Evolutionary conservation across 164 flowering plant species (phyloP).

Genomic region (Protea cynaroides): DNA sequence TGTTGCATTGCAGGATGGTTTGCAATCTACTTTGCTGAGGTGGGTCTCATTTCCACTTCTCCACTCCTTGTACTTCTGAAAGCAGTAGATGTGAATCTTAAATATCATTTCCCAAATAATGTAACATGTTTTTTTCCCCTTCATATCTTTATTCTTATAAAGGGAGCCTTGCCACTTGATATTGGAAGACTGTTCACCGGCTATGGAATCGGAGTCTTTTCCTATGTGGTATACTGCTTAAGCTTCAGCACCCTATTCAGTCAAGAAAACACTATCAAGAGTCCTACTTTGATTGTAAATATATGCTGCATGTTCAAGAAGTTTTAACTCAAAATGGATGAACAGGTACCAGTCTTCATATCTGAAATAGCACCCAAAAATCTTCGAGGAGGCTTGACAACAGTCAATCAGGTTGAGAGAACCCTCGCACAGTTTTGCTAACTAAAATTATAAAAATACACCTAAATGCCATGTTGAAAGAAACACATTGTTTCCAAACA

Average conservation of each 20-base stretch:
- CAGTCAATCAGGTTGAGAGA: slow-evolving; percentile 63
- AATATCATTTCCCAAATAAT: slow-evolving; percentile 12
- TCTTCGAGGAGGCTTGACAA: slow-evolving; percentile 72
- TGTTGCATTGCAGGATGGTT: slow-evolving; percentile 79
- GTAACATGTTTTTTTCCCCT: slow-evolving; percentile 7
- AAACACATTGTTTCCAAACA: too few species aligned
- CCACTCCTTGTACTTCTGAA: neutral
- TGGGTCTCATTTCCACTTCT: slow-evolving; percentile 13
- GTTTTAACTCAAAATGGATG: neutral
- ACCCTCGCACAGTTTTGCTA: slow-evolving; percentile 6
- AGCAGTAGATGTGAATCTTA: slow-evolving; percentile 6
- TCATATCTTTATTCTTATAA: neutral
- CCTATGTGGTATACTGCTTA: slow-evolving; percentile 59
- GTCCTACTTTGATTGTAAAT: slow-evolving; percentile 1
- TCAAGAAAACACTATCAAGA: too few species aligned
- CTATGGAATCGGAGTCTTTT: slow-evolving; percentile 84
- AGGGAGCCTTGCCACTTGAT: slow-evolving; percentile 62
- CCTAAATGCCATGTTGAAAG: too few species aligned
- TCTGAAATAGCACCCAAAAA: slow-evolving; percentile 89
- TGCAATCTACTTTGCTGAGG: slow-evolving; percentile 70
- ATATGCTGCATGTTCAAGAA: too few species aligned
- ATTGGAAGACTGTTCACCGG: slow-evolving; percentile 76
- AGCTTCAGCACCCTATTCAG: slow-evolving; percentile 11
- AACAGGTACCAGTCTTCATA: slow-evolving; percentile 77
- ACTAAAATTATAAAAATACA: too few species aligned